Conservation (phyloP, 2,329 filamentous ascomycete genomes). For the Botryotinia convoluta region DNA sequence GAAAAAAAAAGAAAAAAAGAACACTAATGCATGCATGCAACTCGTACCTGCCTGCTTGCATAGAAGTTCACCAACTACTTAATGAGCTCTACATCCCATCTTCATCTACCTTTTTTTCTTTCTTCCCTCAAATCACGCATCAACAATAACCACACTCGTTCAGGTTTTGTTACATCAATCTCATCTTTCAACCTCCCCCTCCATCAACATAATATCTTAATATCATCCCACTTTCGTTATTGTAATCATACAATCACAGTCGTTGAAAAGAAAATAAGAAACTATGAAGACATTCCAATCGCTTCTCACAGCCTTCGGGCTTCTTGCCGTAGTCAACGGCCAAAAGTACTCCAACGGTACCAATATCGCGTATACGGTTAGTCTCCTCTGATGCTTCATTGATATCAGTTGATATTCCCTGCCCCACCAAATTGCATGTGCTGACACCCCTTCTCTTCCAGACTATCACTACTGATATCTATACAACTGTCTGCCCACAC, state of each 20-base stretch:
- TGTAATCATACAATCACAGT: constrained; percentile 3
- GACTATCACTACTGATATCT: constrained; percentile 38
- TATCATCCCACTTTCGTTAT: constrained; percentile 12
- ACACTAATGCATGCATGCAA: constrained; percentile 8
- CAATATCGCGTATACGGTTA: constrained; percentile 18
- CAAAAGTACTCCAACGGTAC: constrained; percentile 14
- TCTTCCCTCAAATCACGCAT: background rate
- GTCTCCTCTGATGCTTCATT: background rate
- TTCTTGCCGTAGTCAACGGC: constrained; percentile 18
- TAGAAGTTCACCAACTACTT: background rate
- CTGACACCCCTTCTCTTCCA: background rate
- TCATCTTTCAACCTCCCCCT: background rate
- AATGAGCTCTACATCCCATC: constrained; percentile 1
- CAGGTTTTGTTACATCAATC: constrained; percentile 4
- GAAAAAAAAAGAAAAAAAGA: background rate
- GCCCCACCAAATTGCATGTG: background rate
- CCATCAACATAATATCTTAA: constrained; percentile 14
- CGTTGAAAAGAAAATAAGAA: background rate
- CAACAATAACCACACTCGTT: constrained; percentile 20
- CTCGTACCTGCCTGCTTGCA: constrained; percentile 2
- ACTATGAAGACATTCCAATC: constrained; percentile 21
- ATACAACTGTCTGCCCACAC: constrained; percentile 41
- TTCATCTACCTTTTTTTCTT: background rate
- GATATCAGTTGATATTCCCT: background rate
- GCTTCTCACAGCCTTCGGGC: constrained; percentile 17